These are phyloP conservation scores for Oryza meridionalis DNA, from an alignment of 176 grass and related monocot species.

Conservation along the genomic window DNA sequence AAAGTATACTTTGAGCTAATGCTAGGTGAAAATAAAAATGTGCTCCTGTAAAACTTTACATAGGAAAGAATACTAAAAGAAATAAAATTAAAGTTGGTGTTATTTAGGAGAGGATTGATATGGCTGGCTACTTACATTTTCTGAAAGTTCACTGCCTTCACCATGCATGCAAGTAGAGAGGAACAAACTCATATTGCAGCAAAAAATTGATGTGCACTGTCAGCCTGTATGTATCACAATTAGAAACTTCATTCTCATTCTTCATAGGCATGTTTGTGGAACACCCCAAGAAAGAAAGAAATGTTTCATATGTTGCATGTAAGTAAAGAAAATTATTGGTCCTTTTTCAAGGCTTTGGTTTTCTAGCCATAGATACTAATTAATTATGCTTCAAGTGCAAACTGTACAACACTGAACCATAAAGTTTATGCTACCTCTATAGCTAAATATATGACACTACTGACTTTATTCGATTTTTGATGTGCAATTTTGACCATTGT, in stretches of 20 bases:
- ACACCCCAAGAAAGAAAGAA: neutral
- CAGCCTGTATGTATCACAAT: conserved; percentile 46
- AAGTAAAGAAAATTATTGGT: neutral
- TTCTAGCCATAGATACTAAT: neutral
- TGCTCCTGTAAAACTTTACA: conserved; percentile 11
- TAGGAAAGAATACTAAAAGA: neutral
- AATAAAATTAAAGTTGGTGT: conserved; percentile 4
- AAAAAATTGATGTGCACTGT: conserved; percentile 28
- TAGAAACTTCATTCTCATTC: conserved; percentile 14
- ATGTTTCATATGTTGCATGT: neutral
- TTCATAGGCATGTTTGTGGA: neutral
- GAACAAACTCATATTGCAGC: no score
- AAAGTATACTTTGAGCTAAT: neutral
- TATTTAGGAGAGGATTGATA: neutral
- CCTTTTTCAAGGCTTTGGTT: neutral
- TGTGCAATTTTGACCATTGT: no score
- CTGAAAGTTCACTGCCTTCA: conserved; percentile 75
- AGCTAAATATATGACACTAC: neutral
- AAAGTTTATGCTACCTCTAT: neutral
- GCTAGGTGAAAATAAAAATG: neutral
- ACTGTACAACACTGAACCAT: neutral
- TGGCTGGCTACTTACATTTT: conserved; percentile 60
- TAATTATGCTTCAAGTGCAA: neutral
- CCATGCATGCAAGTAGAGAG: conserved; percentile 53
- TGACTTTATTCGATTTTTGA: no score